These are phyloP conservation scores for Ambrosia trifida DNA, from an alignment of 129 eudicot species.

Conservation along the genomic window DNA sequence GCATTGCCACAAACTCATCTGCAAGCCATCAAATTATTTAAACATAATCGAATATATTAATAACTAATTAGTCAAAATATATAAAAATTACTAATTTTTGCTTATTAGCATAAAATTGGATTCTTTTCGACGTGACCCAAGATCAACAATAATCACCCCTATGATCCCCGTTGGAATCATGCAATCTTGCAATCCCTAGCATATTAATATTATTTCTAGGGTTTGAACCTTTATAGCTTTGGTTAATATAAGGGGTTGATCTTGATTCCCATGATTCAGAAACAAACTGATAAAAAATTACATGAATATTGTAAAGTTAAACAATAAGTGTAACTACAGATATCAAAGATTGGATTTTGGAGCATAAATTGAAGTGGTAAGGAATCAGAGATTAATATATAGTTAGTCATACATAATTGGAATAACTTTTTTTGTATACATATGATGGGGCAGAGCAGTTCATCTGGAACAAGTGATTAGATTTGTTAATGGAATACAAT, in stretches of 20 bases:
- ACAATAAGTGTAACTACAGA: no score
- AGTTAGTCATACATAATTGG: no score
- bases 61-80: neutral
- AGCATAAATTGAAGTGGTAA: no score
- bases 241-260: slow-evolving; percentile 30
- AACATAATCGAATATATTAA: neutral
- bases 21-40: slow-evolving; percentile 30
- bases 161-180: slow-evolving; percentile 8
- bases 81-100: neutral
- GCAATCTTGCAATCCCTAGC: slow-evolving; percentile 38
- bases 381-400: no score
- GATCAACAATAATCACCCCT: slow-evolving; percentile 77
- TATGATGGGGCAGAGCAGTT: slow-evolving; percentile 24
- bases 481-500: neutral
- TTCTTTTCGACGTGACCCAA: slow-evolving; percentile 87
- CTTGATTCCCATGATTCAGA: slow-evolving; percentile 27
- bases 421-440: slow-evolving; percentile 34
- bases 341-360: no score
- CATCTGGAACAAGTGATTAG: slow-evolving; percentile 24
- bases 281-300: no score
- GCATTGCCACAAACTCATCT: slow-evolving; percentile 94
- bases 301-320: no score
- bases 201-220: slow-evolving; percentile 21
- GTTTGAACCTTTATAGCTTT: slow-evolving; percentile 42
- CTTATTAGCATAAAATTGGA: slow-evolving; percentile 84